Evolutionary conservation across 257 asterid genomes (phyloP), one percentile per base, ranked within the genome.

Genomic region (Primulina eburnea): DNA sequence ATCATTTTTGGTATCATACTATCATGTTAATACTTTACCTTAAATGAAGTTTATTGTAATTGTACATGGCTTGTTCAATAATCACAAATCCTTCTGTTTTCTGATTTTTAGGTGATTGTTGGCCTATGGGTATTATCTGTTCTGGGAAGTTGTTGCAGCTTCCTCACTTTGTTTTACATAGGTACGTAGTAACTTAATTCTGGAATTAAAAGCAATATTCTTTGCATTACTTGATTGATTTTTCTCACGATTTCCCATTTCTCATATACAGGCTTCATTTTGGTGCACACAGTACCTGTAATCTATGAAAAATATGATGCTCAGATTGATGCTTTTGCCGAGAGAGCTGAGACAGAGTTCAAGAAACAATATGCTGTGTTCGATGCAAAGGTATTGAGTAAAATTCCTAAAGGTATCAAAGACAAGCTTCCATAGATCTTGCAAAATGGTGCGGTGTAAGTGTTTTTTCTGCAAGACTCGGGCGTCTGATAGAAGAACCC

Each of bases 311-410:
- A 85, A 69, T 89, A 82, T 5, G 96, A 92, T 79, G 96, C 88
- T 79, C 75, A 82, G 84, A 82, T 92, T 52, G 98, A 92, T 77
- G 86, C 90, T 53, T 82, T 89, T 71, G 96, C 90, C 52, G 98
- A 89, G 92, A 89, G 84, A 80, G 96, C 89, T 21, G 94, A 81
- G 80, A 79, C 71, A 5, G 96, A 92, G 88, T 40, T 92, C 70
- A 92, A 89, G 80, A 92, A 92, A 80, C 98, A 89, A 68, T 92
- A 84, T 81, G 92, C 82, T 3, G 88, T 89, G 60, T 88, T 92
- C 64, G 66, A 92, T 69, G 89, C 67, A 8, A 88, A 89, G 85
- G 90, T 86, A 60, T 75, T 89, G 79, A 88, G 96, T 82, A 89
- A 89, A 77, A 82, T 89, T 24, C 98, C 98, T 1, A 83, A 75